Evolutionary conservation across 768 basidiomycete genomes (phyloP).

Genomic region (Mycena chlorophos): DNA sequence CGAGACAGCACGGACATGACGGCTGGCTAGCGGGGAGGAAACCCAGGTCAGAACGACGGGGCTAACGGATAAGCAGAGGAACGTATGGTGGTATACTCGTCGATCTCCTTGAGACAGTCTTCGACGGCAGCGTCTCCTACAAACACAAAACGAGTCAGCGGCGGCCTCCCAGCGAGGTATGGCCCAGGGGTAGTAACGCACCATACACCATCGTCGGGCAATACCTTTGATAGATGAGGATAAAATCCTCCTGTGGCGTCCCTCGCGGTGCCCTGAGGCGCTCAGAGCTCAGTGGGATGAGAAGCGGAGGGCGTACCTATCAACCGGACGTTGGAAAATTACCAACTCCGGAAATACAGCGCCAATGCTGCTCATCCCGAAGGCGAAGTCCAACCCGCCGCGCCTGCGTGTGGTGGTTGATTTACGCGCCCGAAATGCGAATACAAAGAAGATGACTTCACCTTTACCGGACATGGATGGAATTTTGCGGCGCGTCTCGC

Average conservation of each 20-base stretch:
- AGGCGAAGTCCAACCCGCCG: conserved; percentile 26
- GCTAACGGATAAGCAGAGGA: too few species aligned
- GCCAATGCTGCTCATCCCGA: conserved; percentile 36
- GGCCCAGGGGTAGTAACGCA: too few species aligned
- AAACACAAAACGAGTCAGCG: too few species aligned
- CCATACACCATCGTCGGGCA: too few species aligned
- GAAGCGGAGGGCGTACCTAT: conserved; percentile 32
- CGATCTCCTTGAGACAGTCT: too few species aligned
- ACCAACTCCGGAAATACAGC: conserved; percentile 27
- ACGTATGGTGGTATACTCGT: too few species aligned
- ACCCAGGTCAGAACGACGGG: too few species aligned
- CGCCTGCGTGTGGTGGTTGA: neutral
- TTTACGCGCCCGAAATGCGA: conserved; percentile 28
- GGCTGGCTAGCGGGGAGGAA: too few species aligned
- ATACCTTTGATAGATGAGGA: conserved; percentile 34
- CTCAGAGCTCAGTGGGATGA: conserved; percentile 25
- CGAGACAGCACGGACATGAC: too few species aligned
- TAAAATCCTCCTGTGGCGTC: conserved; percentile 30
- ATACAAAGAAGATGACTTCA: conserved; percentile 29
- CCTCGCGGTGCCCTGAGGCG: conserved; percentile 34
- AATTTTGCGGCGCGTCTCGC: conserved; percentile 22
- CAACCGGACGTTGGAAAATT: conserved; percentile 33
- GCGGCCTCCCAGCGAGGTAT: too few species aligned
- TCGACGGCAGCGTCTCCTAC: too few species aligned
- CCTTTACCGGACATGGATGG: conserved; percentile 31